A percentile compares a stretch with the other conserved stretches of the same genome.
phyloP scores from a whole-genome alignment of 2,329 filamentous ascomycete genomes.

The Paecilomyces niveus region DNA sequence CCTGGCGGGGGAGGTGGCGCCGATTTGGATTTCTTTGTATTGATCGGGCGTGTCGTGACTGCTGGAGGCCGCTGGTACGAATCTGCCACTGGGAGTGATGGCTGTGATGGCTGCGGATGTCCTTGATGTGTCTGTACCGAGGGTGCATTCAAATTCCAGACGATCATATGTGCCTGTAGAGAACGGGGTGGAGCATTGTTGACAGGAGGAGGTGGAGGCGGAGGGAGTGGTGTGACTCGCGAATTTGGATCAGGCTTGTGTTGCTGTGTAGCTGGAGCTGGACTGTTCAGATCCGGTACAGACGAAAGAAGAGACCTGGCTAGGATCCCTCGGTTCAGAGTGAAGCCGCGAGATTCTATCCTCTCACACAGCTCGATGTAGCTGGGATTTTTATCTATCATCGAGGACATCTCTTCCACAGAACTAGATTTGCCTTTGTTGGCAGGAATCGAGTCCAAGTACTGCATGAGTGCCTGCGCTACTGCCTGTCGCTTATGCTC shows the following conservation, averaged over 20 bases:
- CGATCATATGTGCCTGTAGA: not conserved
- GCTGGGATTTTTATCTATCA: conserved; percentile 48
- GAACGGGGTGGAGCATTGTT: not conserved
- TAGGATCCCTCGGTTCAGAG: conserved; percentile 46
- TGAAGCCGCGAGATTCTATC: conserved; percentile 44
- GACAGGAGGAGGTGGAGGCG: not conserved
- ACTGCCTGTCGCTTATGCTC: conserved; percentile 40
- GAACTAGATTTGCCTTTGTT: conserved; percentile 36
- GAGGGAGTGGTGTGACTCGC: not conserved
- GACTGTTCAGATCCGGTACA: conserved; percentile 17
- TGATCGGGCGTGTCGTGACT: not conserved
- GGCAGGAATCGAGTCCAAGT: conserved; percentile 35
- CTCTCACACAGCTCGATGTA: conserved; percentile 50
- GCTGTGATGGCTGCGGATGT: not conserved
- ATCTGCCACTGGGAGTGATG: not conserved
- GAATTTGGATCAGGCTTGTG: not conserved
- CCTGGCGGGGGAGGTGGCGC: conserved; percentile 4
- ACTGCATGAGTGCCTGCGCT: conserved; percentile 43
- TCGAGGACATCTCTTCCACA: conserved; percentile 34
- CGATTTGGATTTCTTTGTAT: not conserved
- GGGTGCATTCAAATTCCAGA: not conserved
- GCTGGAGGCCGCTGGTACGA: not conserved
- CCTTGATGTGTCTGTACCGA: not conserved
- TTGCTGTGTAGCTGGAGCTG: conserved; percentile 2
- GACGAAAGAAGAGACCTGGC: conserved; percentile 41